These are phyloP conservation scores for Amauroascus niger DNA, from an alignment of 2,329 filamentous ascomycete species.

Conservation along the genomic window DNA sequence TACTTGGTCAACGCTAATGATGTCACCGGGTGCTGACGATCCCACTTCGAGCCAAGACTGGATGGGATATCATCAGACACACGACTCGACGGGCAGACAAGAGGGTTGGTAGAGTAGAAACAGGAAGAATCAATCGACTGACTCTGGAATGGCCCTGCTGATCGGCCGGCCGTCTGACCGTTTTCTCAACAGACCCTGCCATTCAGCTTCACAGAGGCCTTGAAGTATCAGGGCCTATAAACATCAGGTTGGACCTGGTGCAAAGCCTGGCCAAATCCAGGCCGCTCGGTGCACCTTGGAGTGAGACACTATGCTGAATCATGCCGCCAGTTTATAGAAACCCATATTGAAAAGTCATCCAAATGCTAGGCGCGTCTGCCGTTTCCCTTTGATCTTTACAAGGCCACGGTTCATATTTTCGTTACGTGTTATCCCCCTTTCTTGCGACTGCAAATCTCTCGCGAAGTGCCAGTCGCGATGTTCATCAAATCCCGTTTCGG, in stretches of 20 bases:
- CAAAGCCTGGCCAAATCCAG: neutral
- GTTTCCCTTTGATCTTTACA: constrained; percentile 11
- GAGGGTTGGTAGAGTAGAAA: neutral
- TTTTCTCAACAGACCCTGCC: too few species aligned
- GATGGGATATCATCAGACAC: neutral
- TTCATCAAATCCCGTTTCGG: constrained; percentile 53
- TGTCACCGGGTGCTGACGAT: constrained; percentile 6
- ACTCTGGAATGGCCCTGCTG: neutral
- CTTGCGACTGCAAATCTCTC: constrained; percentile 51
- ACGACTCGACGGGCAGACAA: neutral
- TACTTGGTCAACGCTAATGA: constrained; percentile 7
- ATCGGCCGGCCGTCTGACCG: neutral
- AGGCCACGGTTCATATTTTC: neutral
- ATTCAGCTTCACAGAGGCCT: too few species aligned
- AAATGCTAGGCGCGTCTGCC: constrained; percentile 17
- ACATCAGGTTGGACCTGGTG: too few species aligned
- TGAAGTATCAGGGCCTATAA: too few species aligned
- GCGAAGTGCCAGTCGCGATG: constrained; percentile 95
- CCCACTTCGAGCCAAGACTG: neutral
- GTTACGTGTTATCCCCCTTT: constrained; percentile 4
- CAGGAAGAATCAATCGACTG: neutral
- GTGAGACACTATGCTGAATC: neutral
- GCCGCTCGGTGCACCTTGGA: neutral
- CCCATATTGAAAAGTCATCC: neutral
- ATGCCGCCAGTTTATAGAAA: neutral